Evolutionary conservation across 1,139 yeast genomes (phyloP).

Genomic region (Tardiomyces digboiensis): DNA sequence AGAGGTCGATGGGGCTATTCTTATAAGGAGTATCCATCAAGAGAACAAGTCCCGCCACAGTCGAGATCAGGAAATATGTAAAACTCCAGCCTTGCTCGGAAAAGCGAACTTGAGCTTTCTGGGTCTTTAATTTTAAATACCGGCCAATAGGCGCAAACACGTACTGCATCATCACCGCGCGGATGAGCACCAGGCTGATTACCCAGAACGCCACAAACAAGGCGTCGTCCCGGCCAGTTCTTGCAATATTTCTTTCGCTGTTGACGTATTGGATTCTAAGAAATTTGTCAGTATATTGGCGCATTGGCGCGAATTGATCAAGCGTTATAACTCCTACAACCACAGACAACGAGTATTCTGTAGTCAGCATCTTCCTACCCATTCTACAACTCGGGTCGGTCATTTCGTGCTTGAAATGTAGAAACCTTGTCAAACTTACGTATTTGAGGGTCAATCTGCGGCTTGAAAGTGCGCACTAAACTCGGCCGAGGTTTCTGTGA

Average conservation of each 20-base stretch:
- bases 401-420: too few relatives aligned
- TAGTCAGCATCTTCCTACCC: neutral
- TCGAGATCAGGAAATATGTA: conserved; percentile 50
- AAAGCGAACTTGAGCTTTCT: conserved; percentile 54
- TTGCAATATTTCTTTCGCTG: neutral
- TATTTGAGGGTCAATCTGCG: neutral
- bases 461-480: too few relatives aligned
- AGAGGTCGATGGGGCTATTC: conserved; percentile 48
- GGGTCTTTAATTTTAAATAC: conserved; percentile 21
- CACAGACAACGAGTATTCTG: neutral
- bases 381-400: too few relatives aligned
- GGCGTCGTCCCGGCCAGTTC: neutral
- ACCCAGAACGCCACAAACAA: neutral
- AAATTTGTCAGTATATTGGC: neutral
- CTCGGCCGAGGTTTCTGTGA: too few relatives aligned
- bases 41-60: conserved; percentile 48
- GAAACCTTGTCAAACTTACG: too few relatives aligned
- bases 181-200: neutral
- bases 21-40: conserved; percentile 53
- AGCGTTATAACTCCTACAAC: neutral
- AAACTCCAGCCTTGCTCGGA: conserved; percentile 85
- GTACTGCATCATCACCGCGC: neutral
- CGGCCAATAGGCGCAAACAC: neutral
- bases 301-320: neutral
- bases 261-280: neutral